Base-by-base conservation (phyloP, 2,329 filamentous ascomycete genomes). In the Cytospora mali region DNA sequence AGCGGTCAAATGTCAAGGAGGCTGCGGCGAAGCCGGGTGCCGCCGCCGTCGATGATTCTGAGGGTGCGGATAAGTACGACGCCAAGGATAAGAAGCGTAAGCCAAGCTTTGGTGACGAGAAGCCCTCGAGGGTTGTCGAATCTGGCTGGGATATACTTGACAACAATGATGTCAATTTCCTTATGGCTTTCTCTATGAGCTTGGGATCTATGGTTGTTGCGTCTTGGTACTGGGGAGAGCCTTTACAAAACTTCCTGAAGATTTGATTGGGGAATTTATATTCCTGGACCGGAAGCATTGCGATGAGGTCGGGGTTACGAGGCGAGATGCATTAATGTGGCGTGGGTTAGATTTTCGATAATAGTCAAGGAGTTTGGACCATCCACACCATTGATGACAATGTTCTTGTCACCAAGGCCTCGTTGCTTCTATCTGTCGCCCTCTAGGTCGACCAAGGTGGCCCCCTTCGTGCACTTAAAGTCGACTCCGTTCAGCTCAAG, bases 161-260 rank as follows among this genome's bases (percentile, higher is more conserved):
- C 75, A 99, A 99, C 75, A 99, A 99, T 75, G 90, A 91, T 60
- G 93, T 99, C 69, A 99, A 99, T 75, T 86, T 97, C 62, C 75
- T 94, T 62, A 98, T 97, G 94, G 93, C 94, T 0, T 82, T 86
- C 16, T 81, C 81, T 5, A 93, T 96, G 85, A 97, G 91, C 72
- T 67, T 93, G 21, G 85, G 88, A 5, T 90, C 88, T 5, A 96
- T 98, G 86, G 79, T 77, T 0, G 75, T 85, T 35, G 87, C 84
- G 31, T 77, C 81, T 51, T 86, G 81, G 83, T 81, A 83, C 64
- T 89, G 87, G 86, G 79, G 76, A 5, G 71, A 88, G 27, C 81
- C 85, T 7, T 70, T 86, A 16, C 69, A 75, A 60, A 79, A 72
- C 59, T 75, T 84, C 28, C 66, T 79, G 67, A 68, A 69, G 60